Base-by-base conservation (phyloP, 1,284 basidiomycete species). In the Puccinia coronata region DNA sequence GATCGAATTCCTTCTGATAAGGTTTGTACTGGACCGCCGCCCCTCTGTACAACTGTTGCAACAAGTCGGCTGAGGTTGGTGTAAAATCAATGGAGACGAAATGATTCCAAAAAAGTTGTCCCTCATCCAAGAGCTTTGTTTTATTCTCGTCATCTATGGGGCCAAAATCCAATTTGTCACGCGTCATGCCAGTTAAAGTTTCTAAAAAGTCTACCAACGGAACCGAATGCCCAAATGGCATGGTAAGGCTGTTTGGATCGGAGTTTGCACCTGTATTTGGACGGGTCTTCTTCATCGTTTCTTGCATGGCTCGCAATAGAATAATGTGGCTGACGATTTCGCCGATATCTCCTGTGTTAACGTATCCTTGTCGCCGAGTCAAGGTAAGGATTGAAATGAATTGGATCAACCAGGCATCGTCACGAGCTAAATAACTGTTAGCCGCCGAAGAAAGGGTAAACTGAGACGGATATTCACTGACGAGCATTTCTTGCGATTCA, bases 171-270 rank as follows among this genome's bases (percentile, higher is more conserved):
- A 25, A 25, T 23, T 57, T 16, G 31, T 59, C 28, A 34, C 3
- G 23, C n/a, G 11, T 57, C 55, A 57, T 11, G 25, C 55, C 55
- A 25, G 55, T 57, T 57, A 57, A 57, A 25, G n/a, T 57, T 25
- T 25, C 23, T 25, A 57, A 57, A 25, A 57, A 57, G 25, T 57
- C 43, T 43, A 16, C 6, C 43, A 43, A 43, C 43, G 8, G 43
- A 43, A 43, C 43, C 43, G 43, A 43, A 57, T 57, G n/a, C n/a
- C 55, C 55, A 57, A 57, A 57, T 57, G 55, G 55, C n/a, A 57
- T 57, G n/a, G n/a, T 57, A 8, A n/a, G 11, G 55, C 28, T 57
- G 11, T 57, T 25, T 25, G 55, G 23, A 4, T 23, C 20, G 18
- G 16, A 20, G 5, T 53, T 28, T 57, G 55, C 18, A n/a, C n/a